Evolutionary conservation across 345 rosid species (phyloP).

Genomic region (Euphorbia tirucalli): DNA sequence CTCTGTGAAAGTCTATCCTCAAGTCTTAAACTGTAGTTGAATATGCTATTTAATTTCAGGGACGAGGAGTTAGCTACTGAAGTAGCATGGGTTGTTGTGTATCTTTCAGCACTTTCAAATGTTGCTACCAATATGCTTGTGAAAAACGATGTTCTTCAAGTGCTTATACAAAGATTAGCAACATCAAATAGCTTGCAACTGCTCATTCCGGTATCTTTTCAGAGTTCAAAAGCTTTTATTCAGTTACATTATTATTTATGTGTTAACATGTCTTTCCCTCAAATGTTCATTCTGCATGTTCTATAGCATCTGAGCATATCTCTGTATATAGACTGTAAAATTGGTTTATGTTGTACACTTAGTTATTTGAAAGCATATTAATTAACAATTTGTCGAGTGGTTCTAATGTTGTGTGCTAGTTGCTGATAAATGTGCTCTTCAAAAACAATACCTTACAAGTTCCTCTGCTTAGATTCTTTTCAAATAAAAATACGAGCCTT

Average conservation of each 20-base stretch:
- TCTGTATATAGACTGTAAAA: background rate
- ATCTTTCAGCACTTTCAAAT: slow-evolving; percentile 95
- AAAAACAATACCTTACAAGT: background rate
- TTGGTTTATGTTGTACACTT: background rate
- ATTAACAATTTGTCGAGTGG: background rate
- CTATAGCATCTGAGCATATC: background rate
- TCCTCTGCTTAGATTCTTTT: background rate
- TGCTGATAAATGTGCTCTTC: slow-evolving; percentile 5
- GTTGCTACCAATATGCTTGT: slow-evolving; percentile 64
- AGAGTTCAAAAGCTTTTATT: background rate
- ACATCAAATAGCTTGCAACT: slow-evolving; percentile 72
- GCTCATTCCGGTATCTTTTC: slow-evolving; percentile 75
- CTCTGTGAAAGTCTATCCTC: background rate
- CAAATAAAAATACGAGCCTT: background rate
- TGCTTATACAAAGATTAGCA: slow-evolving; percentile 82
- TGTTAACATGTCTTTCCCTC: background rate
- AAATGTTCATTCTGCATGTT: slow-evolving; percentile 5
- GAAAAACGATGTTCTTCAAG: slow-evolving; percentile 63
- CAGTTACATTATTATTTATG: background rate
- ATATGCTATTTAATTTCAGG: slow-evolving; percentile 42
- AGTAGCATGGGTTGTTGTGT: slow-evolving; percentile 94
- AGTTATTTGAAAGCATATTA: background rate
- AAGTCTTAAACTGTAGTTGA: background rate
- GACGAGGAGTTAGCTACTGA: slow-evolving; percentile 90
- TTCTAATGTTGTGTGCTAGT: slow-evolving; percentile 4